Conservation (phyloP, 2,329 filamentous ascomycete genomes). For the Plenodomus lindquistii region DNA sequence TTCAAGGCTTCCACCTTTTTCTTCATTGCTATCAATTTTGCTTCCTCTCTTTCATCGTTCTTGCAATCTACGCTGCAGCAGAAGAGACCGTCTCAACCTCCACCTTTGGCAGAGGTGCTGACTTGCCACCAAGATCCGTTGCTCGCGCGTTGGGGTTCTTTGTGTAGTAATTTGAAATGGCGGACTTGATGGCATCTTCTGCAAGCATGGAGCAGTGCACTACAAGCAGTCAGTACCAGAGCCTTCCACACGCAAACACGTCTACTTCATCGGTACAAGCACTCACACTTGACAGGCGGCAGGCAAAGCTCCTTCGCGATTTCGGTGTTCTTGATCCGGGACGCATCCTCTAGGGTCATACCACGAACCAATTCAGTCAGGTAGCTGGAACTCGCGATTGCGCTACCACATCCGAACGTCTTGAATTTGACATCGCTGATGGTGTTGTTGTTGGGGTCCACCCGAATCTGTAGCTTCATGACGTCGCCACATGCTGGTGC, state of each 20-base stretch:
- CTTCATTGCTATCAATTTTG: conserved; percentile 27
- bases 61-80: conserved; percentile 33
- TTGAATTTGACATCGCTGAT: conserved; percentile 98
- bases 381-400: conserved; percentile 93
- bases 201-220: conserved; percentile 93
- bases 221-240: conserved; percentile 42
- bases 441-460: conserved; percentile 83
- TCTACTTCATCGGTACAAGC: neutral
- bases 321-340: conserved; percentile 92
- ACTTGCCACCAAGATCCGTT: conserved; percentile 78
- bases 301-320: conserved; percentile 95
- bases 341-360: conserved; percentile 94
- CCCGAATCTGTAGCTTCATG: conserved; percentile 92
- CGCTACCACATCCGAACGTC: conserved; percentile 92
- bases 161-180: conserved; percentile 87
- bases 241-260: neutral
- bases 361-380: conserved; percentile 92
- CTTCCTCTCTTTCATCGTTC: conserved; percentile 18
- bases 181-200: conserved; percentile 90
- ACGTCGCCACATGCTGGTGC: conserved; percentile 92
- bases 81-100: conserved; percentile 60
- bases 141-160: conserved; percentile 79
- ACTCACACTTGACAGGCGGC: conserved; percentile 83
- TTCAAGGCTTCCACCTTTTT: neutral
- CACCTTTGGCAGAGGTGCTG: conserved; percentile 67